phyloP scores from a whole-genome alignment of 495 filamentous ascomycete species.

The Tuber aestivum region DNA sequence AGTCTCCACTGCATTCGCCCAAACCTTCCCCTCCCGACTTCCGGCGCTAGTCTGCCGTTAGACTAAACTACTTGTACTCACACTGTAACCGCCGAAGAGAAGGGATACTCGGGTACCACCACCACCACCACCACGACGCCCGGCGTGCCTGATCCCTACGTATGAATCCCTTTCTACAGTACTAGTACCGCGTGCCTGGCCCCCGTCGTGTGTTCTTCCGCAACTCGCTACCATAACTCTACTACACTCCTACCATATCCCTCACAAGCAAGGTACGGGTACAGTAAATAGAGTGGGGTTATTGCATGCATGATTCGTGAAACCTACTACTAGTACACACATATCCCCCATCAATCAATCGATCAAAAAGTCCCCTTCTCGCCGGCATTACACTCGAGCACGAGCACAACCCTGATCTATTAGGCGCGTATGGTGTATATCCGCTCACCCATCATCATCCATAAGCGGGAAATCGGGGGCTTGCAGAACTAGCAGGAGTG shows the following conservation, averaged over 20 bases:
- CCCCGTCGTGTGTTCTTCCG: too few relatives aligned
- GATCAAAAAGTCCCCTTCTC: not conserved
- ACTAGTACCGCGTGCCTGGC: too few relatives aligned
- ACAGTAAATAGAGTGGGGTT: not conserved
- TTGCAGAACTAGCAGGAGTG: not conserved
- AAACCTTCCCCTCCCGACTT: not conserved
- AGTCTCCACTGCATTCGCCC: not conserved
- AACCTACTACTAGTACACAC: not conserved
- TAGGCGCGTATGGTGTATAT: not conserved
- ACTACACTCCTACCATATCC: not conserved
- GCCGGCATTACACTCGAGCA: not conserved
- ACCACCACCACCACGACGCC: too few relatives aligned
- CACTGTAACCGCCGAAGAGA: too few relatives aligned
- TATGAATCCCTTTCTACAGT: not conserved
- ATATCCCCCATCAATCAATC: not conserved
- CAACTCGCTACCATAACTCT: not conserved
- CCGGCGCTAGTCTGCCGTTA: not conserved
- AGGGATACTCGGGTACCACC: too few relatives aligned
- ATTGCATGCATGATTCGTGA: not conserved
- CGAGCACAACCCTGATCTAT: not conserved
- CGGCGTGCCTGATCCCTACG: too few relatives aligned
- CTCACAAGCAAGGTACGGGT: too few relatives aligned
- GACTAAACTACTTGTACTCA: too few relatives aligned
- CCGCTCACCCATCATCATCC: not conserved
- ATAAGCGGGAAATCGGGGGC: not conserved